Evolutionary conservation across 2,329 filamentous ascomycete species (phyloP).

Genomic region (Exophiala dermatitidis): DNA sequence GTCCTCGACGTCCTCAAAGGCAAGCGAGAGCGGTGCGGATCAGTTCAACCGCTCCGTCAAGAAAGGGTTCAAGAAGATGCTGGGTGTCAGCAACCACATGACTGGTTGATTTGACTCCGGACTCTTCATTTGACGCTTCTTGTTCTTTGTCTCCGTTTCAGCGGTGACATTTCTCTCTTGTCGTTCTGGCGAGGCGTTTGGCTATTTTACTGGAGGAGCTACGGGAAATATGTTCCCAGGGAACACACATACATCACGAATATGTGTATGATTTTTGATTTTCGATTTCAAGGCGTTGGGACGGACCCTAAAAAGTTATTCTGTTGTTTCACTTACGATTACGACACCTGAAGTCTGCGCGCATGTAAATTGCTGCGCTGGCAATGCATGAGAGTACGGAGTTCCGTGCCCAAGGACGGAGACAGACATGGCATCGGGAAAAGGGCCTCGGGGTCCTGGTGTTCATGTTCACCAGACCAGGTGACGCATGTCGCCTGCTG

Average conservation of each 20-base stretch:
- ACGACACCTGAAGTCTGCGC: too few relatives aligned
- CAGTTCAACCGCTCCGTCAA: slow-evolving; percentile 23
- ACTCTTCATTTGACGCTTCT: neutral
- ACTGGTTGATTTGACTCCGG: neutral
- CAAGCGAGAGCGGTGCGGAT: slow-evolving; percentile 25
- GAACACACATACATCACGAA: too few relatives aligned
- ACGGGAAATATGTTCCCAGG: too few relatives aligned
- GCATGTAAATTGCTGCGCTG: too few relatives aligned
- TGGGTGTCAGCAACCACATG: slow-evolving; percentile 13
- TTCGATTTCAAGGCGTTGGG: too few relatives aligned
- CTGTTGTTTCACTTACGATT: too few relatives aligned
- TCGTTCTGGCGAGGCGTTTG: slow-evolving; percentile 13
- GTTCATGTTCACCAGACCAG: neutral
- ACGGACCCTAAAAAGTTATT: too few relatives aligned
- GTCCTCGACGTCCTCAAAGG: slow-evolving; percentile 8
- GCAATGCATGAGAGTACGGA: too few relatives aligned
- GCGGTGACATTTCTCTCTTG: neutral
- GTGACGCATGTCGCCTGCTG: neutral
- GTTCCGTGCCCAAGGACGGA: too few relatives aligned
- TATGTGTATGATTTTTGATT: too few relatives aligned
- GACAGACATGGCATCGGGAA: neutral
- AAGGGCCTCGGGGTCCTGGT: neutral
- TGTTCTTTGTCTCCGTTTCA: neutral
- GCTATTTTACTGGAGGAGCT: neutral
- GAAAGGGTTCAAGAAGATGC: slow-evolving; percentile 26